Conservation (phyloP, 208 protist genomes). For the Tritrichomonas musculus region DNA sequence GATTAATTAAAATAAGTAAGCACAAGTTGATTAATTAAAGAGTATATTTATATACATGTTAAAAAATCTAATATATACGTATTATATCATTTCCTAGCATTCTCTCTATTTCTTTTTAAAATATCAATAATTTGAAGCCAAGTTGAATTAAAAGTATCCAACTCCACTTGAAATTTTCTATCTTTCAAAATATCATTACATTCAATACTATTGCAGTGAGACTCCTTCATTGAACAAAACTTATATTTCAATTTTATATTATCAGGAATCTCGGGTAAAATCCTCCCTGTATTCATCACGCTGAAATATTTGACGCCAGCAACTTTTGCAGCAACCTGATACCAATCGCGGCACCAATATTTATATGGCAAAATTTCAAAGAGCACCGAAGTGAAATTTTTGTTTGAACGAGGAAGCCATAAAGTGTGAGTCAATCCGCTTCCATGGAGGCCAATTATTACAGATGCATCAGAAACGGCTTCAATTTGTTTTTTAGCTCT, state of each 20-base stretch:
- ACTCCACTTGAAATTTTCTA: background rate
- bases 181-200: background rate
- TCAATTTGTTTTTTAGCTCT: background rate
- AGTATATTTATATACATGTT: background rate
- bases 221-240: background rate
- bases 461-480: background rate
- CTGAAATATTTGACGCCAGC: background rate
- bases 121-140: background rate
- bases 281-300: background rate
- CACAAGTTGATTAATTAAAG: background rate
- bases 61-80: background rate
- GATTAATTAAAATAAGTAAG: background rate
- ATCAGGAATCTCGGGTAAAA: background rate
- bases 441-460: background rate
- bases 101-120: background rate
- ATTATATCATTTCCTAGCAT: background rate
- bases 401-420: background rate
- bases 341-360: constrained; percentile 2
- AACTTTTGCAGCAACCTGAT: background rate
- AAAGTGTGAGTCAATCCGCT: background rate
- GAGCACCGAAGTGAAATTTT: background rate
- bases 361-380: constrained; percentile 2
- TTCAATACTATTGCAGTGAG: background rate
- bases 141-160: background rate
- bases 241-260: background rate